Evolutionary conservation across 163 green algal species (phyloP), one percentile per base, ranked within the genome.

Genomic region (Scenedesmus sp.): DNA sequence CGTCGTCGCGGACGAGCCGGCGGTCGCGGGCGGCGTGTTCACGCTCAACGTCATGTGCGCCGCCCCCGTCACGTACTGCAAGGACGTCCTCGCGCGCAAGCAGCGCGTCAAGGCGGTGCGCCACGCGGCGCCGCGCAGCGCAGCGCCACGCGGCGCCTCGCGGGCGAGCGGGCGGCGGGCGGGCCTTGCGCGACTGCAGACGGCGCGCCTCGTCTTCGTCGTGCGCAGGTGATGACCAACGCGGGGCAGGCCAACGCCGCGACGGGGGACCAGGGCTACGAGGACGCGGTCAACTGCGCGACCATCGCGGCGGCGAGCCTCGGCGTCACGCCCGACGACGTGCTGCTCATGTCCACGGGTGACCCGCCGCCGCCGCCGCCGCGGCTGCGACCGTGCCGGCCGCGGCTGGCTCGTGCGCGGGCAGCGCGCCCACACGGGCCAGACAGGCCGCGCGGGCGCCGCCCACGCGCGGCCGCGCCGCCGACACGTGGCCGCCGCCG

Each of bases 241-340:
- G 95, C 95, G 4, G 95, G 95, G 18, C 94, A 98, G 84, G 96
- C 96, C 63, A 99, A 99, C 78, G 96, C 96, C n/a, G 96, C 96
- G 24, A 99, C 96, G 2, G 96, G 95, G 11, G 50, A 50, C 10
- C 63, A 75, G 51, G 75, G 75, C 11, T 88, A 89, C 53, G 72
- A 79, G 42, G 86, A 91, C 53, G 71, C 84, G 0, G 72, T 89
- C 10, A 66, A 83, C 20, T 82, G 58, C 42, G 86, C 84, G 24
- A 65, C 67, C 26, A 62, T 70, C 15, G 39, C 87, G 47, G 84
- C 82, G 10, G 54, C 71, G 14, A 67, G 84, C 0, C 48, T 91
- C 72, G 84, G 84, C 1, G 47, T 83, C 1, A 66, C 48, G 11
- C 65, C 76, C 1, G 84, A 91, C 48, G 84, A 89, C 42, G 70